Percentiles rank a stretch among this genome's conserved stretches.
Evolutionary conservation across 495 filamentous ascomycete genomes (phyloP).

Genomic region (Wilcoxina mikolae): DNA sequence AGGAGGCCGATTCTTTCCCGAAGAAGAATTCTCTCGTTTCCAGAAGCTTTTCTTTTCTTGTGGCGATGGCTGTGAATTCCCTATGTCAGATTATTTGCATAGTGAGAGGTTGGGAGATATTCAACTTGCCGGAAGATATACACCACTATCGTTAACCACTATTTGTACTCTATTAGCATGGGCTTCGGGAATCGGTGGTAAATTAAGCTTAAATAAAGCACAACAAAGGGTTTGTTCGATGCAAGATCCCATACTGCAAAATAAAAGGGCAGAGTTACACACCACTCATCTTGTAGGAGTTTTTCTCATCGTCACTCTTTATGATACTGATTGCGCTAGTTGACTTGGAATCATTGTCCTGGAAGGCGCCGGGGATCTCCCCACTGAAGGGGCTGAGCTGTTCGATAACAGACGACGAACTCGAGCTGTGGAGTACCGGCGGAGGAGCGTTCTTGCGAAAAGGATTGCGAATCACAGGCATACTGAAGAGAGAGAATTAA

Average conservation of each 20-base stretch:
- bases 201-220: too few relatives aligned
- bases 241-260: not conserved
- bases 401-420: conserved; percentile 17
- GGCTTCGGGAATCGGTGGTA: too few relatives aligned
- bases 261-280: conserved; percentile 14
- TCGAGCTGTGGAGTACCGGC: conserved; percentile 7
- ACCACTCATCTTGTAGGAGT: conserved; percentile 26
- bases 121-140: conserved; percentile 73
- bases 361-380: not conserved
- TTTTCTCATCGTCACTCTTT: conserved; percentile 21
- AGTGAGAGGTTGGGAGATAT: conserved; percentile 6
- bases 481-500: too few relatives aligned
- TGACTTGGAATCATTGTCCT: conserved; percentile 3
- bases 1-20: conserved; percentile 53
- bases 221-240: too few relatives aligned
- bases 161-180: too few relatives aligned
- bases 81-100: too few relatives aligned
- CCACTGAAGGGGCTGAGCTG: conserved; percentile 13
- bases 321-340: conserved; percentile 20
- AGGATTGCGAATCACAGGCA: conserved; percentile 28
- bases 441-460: conserved; percentile 22
- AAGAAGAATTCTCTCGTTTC: conserved; percentile 53
- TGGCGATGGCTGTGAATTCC: conserved; percentile 63
- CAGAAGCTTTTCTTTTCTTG: conserved; percentile 75
- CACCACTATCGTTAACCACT: conserved; percentile 95